Base-by-base conservation (phyloP, 2,329 filamentous ascomycete genomes). In the Colletotrichum limetticola region DNA sequence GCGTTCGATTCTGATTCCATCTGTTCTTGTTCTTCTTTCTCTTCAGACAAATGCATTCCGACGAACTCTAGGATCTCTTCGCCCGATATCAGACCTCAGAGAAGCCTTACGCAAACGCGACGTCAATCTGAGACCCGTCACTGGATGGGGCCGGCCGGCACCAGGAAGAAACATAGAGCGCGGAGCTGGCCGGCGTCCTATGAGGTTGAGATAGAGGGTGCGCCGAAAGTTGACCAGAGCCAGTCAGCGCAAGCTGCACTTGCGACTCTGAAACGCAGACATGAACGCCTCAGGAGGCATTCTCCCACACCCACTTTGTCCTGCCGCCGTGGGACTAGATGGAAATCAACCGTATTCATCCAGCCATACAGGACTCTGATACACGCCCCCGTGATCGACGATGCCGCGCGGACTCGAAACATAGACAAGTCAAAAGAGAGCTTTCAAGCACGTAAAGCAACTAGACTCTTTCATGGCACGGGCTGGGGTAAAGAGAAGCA, bases 201-300 rank as follows among this genome's bases (percentile, higher is more conserved):
- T 69, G 35, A 57, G 16, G 60, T 22, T 35, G 26, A 56, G 42
- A 14, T 46, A 56, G 49, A 57, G 37, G 49, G 19, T 70, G 59
- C 55, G 56, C 58, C 46, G 9, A 26, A 42, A 71, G 55, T 71
- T 37, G 59, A 66, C 56, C 30, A 60, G 42, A 71, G 60, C 67
- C 71, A 71, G 60, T 73, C 55, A 19, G 22, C 26, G 5, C 4
- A 12, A 74, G 57, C 49, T 72, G 58, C 62, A 57, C 67, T 66
- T 67, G 68, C 71, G 59, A 16, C 32, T 63, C 61, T 74, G 68
- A 74, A 74, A 74, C 68, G 68, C 58, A 72, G 68, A 74, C 61
- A 22, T 56, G 71, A 73, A 71, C 69, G 69, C 69, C 69, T 55
- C 59, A 49, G 61, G n/a, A 66, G 57, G 5, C 42, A n/a, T 66